Conservation (phyloP, 495 filamentous ascomycete species). For the Parathielavia appendiculata region DNA sequence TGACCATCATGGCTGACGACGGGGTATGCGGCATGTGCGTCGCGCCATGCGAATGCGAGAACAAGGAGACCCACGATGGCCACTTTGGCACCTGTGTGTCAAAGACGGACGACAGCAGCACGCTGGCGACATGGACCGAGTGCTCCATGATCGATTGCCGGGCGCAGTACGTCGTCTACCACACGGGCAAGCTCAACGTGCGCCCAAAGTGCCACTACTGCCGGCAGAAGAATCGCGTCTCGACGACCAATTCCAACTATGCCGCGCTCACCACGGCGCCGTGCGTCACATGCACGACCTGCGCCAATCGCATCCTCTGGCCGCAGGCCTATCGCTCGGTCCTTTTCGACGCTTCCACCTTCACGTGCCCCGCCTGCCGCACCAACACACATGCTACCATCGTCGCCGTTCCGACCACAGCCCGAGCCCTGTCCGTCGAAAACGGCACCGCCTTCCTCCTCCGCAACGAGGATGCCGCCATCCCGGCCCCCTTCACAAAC, state of each 20-base stretch:
- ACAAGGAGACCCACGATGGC: neutral
- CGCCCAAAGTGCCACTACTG: conserved; percentile 46
- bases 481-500: conserved; percentile 32
- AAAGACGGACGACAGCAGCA: conserved; percentile 22
- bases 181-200: conserved; percentile 32
- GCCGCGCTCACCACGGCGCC: conserved; percentile 20
- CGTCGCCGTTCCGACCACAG: conserved; percentile 30
- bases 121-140: conserved; percentile 39
- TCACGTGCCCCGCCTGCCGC: conserved; percentile 37
- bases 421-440: conserved; percentile 28
- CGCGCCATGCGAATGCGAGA: neutral
- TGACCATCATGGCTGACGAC: conserved; percentile 39
- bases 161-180: conserved; percentile 46
- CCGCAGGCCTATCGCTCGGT: conserved; percentile 35
- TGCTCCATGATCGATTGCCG: conserved; percentile 37
- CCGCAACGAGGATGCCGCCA: conserved; percentile 29
- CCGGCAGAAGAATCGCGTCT: conserved; percentile 18
- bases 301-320: conserved; percentile 42
- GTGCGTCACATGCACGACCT: conserved; percentile 36
- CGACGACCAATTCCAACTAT: conserved; percentile 3
- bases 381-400: conserved; percentile 27
- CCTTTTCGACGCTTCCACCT: conserved; percentile 24
- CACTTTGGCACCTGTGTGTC: conserved; percentile 26
- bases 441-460: conserved; percentile 40
- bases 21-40: conserved; percentile 40